Evolutionary conservation across 176 grass and related monocot genomes (phyloP).

Genomic region (Triticum timopheevii): DNA sequence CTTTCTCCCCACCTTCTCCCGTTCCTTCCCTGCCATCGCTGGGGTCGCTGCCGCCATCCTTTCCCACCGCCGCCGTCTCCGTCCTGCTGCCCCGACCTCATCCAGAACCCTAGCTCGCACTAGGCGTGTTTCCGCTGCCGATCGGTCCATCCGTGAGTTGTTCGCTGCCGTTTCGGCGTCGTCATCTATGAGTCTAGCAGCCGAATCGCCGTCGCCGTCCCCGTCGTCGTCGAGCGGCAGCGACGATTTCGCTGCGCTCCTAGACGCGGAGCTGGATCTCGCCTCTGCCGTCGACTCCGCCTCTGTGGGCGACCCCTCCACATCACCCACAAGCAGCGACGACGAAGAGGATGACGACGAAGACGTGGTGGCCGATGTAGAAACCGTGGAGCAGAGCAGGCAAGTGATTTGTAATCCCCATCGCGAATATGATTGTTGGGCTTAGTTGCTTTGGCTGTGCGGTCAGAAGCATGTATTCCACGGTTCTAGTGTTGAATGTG

Average conservation of each 20-base stretch:
- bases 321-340: not conserved
- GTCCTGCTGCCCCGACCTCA: not conserved
- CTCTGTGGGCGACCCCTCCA: constrained; percentile 30
- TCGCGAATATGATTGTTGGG: not conserved
- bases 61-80: not conserved
- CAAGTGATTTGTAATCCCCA: not conserved
- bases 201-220: constrained; percentile 64
- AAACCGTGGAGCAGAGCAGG: constrained; percentile 43
- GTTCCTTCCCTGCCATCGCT: not conserved
- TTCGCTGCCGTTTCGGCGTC: not conserved
- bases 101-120: not conserved
- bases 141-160: not conserved
- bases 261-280: constrained; percentile 74
- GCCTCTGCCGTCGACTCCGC: constrained; percentile 44
- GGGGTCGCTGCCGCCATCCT: not conserved
- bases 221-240: constrained; percentile 76
- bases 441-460: not conserved
- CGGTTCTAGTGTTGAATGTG: not conserved
- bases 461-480: not conserved
- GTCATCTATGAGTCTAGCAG: constrained; percentile 60
- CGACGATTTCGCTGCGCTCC: constrained; percentile 71
- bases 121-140: not conserved
- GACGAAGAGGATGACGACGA: constrained; percentile 16
- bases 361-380: constrained; percentile 32
- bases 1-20: not conserved